Evolutionary conservation across 2,329 filamentous ascomycete genomes (phyloP), one percentile per base, ranked within the genome.

Genomic region (Scedosporium aurantiacum): DNA sequence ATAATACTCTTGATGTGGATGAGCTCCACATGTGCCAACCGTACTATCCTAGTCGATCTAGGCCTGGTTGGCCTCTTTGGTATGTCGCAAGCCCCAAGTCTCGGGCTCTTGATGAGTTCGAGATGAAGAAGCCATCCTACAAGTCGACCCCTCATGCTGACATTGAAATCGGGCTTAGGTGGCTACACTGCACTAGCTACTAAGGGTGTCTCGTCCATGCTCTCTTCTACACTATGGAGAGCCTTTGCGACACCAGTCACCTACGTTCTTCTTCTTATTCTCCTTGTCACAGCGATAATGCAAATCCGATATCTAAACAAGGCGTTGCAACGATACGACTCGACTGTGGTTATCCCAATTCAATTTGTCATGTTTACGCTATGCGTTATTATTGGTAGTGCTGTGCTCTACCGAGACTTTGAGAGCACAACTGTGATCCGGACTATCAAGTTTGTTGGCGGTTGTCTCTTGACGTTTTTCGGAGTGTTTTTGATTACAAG

Each of bases 401-500:
- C 93, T 1, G 82, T 99, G 7, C 76, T 99, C 5, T 99, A 97
- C 71, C 87, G 93, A 58, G 94, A 99, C 72, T 99, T 99, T 69
- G 90, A 97, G 72, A 86, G 88, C 50, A 89, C 90, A 6, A 89
- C 86, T 0, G 75, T 80, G 32, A 80, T 85, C 57, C 89, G 90
- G 68, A 89, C 90, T 2, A 76, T 78, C 62, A 96, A 96, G 68
- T 99, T 99, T 69, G 76, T 96, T 12, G 90, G 90, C 23, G 94
- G 94, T 43, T 99, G 94, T 73, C 79, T 90, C 4, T 75, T 99
- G 65, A 99, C 94, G 0, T 99, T 99, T 72, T 86, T 93, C 63
- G 94, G 94, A 8, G 94, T 99, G n/a, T 97, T 94, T 74, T 82
- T 97, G 66, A 97, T 99, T 69, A 97, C 94, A 1, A 96, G 89